Evolutionary conservation across 257 asterid species (phyloP), one percentile per base, ranked within the genome.

Genomic region (Ajuga chamaepitys): DNA sequence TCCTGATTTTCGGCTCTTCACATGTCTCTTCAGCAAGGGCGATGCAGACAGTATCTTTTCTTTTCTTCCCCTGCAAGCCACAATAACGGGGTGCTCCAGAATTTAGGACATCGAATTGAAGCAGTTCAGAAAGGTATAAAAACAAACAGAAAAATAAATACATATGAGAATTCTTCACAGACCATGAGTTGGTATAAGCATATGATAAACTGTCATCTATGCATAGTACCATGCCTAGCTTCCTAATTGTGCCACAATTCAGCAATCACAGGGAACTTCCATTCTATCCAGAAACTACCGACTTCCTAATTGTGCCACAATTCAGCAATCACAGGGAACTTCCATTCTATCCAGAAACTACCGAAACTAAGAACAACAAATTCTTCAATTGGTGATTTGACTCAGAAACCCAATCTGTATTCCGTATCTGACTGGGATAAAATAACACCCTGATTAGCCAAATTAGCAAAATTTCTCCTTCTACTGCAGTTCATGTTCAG

Each of bases 1-100:
- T 81, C 76, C 88, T 68, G 51, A 86, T 83, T 82, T 83, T 86
- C 0, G 94, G 86, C 76, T 83, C 89, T 22, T 86, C 94, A 53
- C 94, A 86, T 24, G 89, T 48, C 24, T 83, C 88, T 41, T 86
- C 90, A 52, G 85, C 80, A 41, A 83, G 85, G 70, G 76, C 84
- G 28, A 82, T 82, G 80, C 84, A 82, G 6, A 82, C 73, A 1
- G 82, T 82, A 35, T 78, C 84, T 67, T 78, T 82, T 48, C 86
- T 51, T 62, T 75, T 78, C 78, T 82, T 82, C 8, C 84, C 87
- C 86, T 78, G 79, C 45, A 38, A 68, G 61, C 57, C 64, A 76
- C 32, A 42, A 61, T 26, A 66, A 9, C 32, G 61, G 12, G 11
- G 32, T 5, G 17, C 18, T 56, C 73, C 52, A 64, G 47, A 62